phyloP scores from a whole-genome alignment of 1,284 basidiomycete genomes.

The Pseudomicrostroma phylloplanum region DNA sequence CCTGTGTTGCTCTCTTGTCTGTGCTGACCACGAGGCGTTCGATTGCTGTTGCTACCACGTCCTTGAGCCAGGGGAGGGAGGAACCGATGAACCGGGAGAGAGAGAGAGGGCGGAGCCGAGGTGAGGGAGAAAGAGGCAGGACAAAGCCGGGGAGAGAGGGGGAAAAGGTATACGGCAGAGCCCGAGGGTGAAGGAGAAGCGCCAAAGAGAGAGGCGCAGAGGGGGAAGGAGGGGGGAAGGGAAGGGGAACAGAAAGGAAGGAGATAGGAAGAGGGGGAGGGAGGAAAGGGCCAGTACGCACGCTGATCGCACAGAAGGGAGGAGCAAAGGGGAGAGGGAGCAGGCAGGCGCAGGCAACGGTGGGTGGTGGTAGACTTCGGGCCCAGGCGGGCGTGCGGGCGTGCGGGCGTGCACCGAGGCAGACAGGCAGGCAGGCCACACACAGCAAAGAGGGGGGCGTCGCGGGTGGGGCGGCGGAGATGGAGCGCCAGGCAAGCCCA shows the following conservation, averaged over 20 bases:
- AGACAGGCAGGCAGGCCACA: no score
- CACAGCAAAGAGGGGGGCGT: no score
- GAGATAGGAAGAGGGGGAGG: not conserved
- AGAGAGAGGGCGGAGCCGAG: conserved; percentile 2
- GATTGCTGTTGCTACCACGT: conserved; percentile 1
- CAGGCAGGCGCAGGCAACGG: no score
- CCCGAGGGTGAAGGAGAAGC: no score
- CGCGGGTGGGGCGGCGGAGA: no score
- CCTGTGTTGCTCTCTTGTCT: not conserved
- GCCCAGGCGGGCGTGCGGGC: no score
- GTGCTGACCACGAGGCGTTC: not conserved
- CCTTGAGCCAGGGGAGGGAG: not conserved
- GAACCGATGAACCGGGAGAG: not conserved
- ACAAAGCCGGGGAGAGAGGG: not conserved
- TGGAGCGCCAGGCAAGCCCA: no score
- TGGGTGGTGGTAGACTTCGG: no score
- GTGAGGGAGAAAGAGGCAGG: not conserved
- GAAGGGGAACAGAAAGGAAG: not conserved
- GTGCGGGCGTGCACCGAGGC: no score
- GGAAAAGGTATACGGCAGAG: conserved; percentile 2
- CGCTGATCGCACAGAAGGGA: no score
- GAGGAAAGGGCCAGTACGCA: not conserved
- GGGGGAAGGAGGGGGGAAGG: not conserved
- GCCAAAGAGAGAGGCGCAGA: no score
- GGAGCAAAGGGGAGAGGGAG: no score